Evolutionary conservation across 371 early-diverging fungal species (phyloP), one percentile per base, ranked within the genome.

Genomic region (Actinomortierella wolfii): DNA sequence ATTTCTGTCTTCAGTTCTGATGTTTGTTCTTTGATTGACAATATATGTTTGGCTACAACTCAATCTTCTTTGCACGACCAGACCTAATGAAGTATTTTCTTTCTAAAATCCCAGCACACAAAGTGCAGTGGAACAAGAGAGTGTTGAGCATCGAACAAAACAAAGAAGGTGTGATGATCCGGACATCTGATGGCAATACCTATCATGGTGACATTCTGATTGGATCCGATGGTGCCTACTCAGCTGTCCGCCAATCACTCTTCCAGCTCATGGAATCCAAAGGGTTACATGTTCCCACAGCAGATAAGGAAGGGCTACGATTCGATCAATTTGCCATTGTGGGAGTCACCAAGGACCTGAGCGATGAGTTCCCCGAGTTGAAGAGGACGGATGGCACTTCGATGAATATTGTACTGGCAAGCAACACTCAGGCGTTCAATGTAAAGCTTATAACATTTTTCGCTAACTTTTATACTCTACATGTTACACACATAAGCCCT

Each of bases 111-210:
- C 64, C 64, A 4, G 15, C 28, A 14, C n/a, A 39, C 2, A 57
- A 29, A 42, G 45, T 64, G 14, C 44, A 56, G 18, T 52, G 40
- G 18, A 11, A 51, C 9, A 44, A 46, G 20, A 51, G 40, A 40
- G 46, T 65, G 9, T 23, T 53, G 34, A 40, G 41, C 13, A 40
- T 14, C 20, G 20, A n/a, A n/a, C n/a, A 53, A 18, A 42, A 42
- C 21, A 42, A 53, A 2, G 55, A 55, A 2, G 64, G 68, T 9
- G 63, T 59, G 40, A 48, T 45, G 49, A 63, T 68, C 52, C 58
- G 59, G 1, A 63, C 63, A 48, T 57, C 59, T 20, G 68, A 68
- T 40, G 56, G 63, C 43, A 51, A 56, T 3, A 28, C 40, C 8
- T 63, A 51, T n/a, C n/a, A 46, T 1, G 68, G 68, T 1, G 52